Base-by-base conservation (phyloP, 2,329 filamentous ascomycete species). In the Didymella pomorum region DNA sequence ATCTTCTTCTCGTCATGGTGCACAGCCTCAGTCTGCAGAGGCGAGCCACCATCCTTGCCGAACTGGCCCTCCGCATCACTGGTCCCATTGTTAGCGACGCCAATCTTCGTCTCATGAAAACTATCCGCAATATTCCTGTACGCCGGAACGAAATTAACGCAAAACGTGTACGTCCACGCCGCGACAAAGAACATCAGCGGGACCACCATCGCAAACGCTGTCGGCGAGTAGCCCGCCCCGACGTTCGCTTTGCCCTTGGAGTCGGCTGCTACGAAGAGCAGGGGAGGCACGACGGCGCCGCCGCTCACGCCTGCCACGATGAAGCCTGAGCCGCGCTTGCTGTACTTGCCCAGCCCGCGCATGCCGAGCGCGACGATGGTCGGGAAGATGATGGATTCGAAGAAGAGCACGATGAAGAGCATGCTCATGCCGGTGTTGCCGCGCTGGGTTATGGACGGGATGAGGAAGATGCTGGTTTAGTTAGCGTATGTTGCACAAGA, bases 361-460 rank as follows among this genome's bases (percentile, higher is more conserved):
- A 96, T 87, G 3, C 89, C 90, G 12, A 95, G 83, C 3, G 90
- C 87, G 65, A 93, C 92, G 59, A 95, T 88, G 1, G 93, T 87
- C 0, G 93, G 92, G 82, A 91, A 96, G 66, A 92, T 86, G 50
- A 92, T 91, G 0, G 89, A 90, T 74, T 94, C 91, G 70, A 91
- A 92, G 76, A 96, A 92, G 64, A 92, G 88, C 63, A 90, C 89
- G 26, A 93, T 68, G 37, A 88, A 81, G 2, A 90, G 79, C 63
- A 91, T 88, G n/a, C 86, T 80, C 56, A 87, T 81, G 16, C 83
- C 83, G 0, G 79, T 76, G 54, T 82, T 81, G 28, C 81, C 83
- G 16, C 71, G 73, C n/a, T 83, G 80, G 6, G 78, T 81, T 56
- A 87, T 85, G 11, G 82, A 74, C 0, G 83, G 80, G 6, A 83